phyloP scores from a whole-genome alignment of 108 stramenopile species.

The Licmophora abbreviata region DNA sequence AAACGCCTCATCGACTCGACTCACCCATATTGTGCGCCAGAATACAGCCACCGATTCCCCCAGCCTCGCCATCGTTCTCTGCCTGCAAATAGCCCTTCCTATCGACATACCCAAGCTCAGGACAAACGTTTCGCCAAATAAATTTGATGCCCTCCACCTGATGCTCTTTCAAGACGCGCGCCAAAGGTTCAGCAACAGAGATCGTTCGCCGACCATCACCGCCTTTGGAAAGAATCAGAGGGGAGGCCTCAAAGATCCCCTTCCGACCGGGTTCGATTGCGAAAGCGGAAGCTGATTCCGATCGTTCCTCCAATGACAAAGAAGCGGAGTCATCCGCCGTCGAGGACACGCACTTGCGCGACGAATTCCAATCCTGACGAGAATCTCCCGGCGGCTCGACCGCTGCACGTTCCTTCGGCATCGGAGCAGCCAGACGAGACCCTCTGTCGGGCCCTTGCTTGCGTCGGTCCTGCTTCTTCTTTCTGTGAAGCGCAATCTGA shows the following conservation, averaged over 20 bases:
- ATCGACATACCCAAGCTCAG: constrained; percentile 21
- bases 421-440: neutral
- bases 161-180: constrained; percentile 46
- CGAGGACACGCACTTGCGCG: neutral
- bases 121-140: constrained; percentile 58
- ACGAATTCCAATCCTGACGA: neutral
- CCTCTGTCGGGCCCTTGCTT: neutral
- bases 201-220: constrained; percentile 14
- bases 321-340: neutral
- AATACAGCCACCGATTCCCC: constrained; percentile 48
- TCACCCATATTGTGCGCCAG: constrained; percentile 78
- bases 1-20: constrained; percentile 26
- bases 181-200: constrained; percentile 33
- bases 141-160: constrained; percentile 65
- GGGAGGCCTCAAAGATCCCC: constrained; percentile 16
- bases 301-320: neutral
- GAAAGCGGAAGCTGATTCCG: neutral
- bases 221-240: constrained; percentile 17
- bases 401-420: neutral
- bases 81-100: constrained; percentile 1
- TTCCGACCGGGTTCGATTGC: constrained; percentile 6
- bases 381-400: neutral
- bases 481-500: neutral
- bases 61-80: neutral
- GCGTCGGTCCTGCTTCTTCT: neutral